phyloP scores from a whole-genome alignment of 2,329 filamentous ascomycete species.

The Claviceps cyperi region DNA sequence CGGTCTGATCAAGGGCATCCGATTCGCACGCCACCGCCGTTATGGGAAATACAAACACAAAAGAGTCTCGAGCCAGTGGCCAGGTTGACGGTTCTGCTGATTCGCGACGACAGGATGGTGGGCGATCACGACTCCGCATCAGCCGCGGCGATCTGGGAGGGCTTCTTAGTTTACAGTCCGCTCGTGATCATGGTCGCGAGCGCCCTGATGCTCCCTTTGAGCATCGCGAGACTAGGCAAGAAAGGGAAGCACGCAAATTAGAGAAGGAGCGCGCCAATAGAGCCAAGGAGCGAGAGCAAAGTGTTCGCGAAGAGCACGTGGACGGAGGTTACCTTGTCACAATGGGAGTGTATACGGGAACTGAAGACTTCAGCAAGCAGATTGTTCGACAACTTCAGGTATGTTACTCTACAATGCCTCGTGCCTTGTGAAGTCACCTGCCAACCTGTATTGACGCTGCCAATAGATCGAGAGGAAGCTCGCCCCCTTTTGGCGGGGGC shows the following conservation, averaged over 20 bases:
- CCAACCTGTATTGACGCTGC: background rate
- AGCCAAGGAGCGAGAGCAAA: conserved; percentile 75
- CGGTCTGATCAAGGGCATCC: too few species aligned
- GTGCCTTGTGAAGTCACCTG: background rate
- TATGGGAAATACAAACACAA: conserved; percentile 27
- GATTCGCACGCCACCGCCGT: background rate
- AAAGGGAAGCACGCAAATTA: conserved; percentile 71
- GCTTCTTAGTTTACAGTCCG: conserved; percentile 28
- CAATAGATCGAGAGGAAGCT: conserved; percentile 75
- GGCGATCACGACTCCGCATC: conserved; percentile 14
- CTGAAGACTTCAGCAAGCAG: conserved; percentile 84
- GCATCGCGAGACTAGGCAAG: conserved; percentile 77
- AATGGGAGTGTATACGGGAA: conserved; percentile 79
- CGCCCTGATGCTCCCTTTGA: conserved; percentile 33
- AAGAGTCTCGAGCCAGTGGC: conserved; percentile 21
- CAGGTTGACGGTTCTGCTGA: conserved; percentile 9
- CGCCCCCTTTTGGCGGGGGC: conserved; percentile 88
- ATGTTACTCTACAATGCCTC: conserved; percentile 13
- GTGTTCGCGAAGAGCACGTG: conserved; percentile 80
- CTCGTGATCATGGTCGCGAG: conserved; percentile 20
- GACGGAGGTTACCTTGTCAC: conserved; percentile 94
- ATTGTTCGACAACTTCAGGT: conserved; percentile 86
- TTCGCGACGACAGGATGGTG: conserved; percentile 7
- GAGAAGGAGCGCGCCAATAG: conserved; percentile 68
- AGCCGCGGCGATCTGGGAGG: conserved; percentile 32